Evolutionary conservation across 2,329 filamentous ascomycete species (phyloP).

Genomic region (Alternaria panax): DNA sequence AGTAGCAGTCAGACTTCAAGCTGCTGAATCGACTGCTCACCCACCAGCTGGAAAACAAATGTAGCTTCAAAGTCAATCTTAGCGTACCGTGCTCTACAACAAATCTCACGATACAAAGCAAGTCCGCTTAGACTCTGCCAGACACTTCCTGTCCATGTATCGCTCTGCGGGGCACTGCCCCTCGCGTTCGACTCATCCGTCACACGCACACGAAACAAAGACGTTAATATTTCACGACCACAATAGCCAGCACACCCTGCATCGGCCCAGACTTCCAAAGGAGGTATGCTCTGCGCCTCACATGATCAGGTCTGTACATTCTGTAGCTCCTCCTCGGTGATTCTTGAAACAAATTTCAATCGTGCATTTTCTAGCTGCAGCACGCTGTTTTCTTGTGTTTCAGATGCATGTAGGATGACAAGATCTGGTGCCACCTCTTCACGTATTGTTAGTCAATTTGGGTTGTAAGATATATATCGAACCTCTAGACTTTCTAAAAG

Average conservation of each 20-base stretch:
- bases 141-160: neutral
- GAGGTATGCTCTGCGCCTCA: neutral
- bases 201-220: neutral
- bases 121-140: neutral
- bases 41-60: neutral
- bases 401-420: neutral
- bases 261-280: neutral
- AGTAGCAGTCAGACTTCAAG: neutral
- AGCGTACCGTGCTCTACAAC: neutral
- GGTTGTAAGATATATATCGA: neutral
- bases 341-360: neutral
- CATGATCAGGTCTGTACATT: neutral
- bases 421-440: neutral
- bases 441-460: neutral
- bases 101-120: neutral
- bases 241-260: neutral
- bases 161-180: neutral
- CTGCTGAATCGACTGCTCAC: neutral
- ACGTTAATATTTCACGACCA: neutral
- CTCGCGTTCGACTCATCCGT: slow-evolving; percentile 1
- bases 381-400: neutral
- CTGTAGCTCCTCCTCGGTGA: neutral
- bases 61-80: neutral
- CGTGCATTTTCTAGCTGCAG: neutral
- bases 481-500: too few species aligned